phyloP scores from a whole-genome alignment of 148 eudicot genomes.

The Diospyros lotus region DNA sequence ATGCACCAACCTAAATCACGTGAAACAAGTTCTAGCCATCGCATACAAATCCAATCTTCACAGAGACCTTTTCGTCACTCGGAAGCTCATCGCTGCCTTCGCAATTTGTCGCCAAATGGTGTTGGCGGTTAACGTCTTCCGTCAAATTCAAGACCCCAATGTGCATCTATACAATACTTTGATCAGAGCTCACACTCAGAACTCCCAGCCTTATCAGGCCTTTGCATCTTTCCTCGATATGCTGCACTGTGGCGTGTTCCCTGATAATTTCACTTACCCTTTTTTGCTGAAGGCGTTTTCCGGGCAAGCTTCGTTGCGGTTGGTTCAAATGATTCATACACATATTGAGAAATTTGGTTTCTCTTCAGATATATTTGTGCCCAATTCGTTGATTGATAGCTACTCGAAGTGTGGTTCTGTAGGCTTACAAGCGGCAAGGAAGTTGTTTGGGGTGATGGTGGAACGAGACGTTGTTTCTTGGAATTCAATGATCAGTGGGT shows the following conservation, averaged over 20 bases:
- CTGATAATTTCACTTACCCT: slow-evolving; percentile 73
- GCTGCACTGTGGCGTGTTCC: slow-evolving; percentile 37
- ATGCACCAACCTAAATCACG: slow-evolving; percentile 47
- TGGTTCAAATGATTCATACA: slow-evolving; percentile 65
- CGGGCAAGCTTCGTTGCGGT: slow-evolving; percentile 26
- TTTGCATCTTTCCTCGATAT: slow-evolving; percentile 44
- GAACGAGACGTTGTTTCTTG: slow-evolving; percentile 67
- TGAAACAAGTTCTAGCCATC: slow-evolving; percentile 69
- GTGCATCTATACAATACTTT: slow-evolving; percentile 59
- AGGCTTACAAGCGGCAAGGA: slow-evolving; percentile 54
- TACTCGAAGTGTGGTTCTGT: slow-evolving; percentile 61
- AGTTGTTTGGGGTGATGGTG: slow-evolving; percentile 54
- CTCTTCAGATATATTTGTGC: slow-evolving; percentile 57
- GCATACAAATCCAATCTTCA: slow-evolving; percentile 63
- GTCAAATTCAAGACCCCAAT: slow-evolving; percentile 53
- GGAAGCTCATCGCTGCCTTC: slow-evolving; percentile 64
- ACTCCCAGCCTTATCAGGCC: slow-evolving; percentile 38
- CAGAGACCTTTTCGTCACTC: slow-evolving; percentile 44
- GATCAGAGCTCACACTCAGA: slow-evolving; percentile 50
- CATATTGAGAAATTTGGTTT: slow-evolving; percentile 59
- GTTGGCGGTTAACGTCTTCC: slow-evolving; percentile 46
- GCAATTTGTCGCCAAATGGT: slow-evolving; percentile 48
- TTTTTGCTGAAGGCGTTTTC: slow-evolving; percentile 54
- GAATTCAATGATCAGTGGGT: slow-evolving; percentile 75
- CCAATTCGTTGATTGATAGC: slow-evolving; percentile 76